Evolutionary conservation across 352 stramenopile species (phyloP), one percentile per base, ranked within the genome.

Genomic region (Elongisporangium anandrum): DNA sequence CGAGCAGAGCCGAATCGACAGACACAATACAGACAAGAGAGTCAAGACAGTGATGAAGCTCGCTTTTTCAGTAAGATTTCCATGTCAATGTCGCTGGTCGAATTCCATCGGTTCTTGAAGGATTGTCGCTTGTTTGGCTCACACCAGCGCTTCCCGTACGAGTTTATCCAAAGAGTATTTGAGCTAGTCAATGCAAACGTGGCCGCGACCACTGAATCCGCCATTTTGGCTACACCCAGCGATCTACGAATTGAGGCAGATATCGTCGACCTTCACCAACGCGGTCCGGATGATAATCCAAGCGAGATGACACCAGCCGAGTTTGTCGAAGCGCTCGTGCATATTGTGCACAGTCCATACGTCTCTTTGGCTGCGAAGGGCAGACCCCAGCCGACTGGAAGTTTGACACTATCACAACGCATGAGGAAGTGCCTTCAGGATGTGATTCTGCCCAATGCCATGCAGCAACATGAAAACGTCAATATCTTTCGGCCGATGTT

Each of bases 51-150:
- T n/a, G 71, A 87, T 9, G 77, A 89, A 64, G 71, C 66, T 12
- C 77, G 69, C 1, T 89, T 89, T 53, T 89, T 89, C 20, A 65
- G 74, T 39, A 89, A 89, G 54, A 85, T 89, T 21, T 74, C 77
- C 1, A 69, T 77, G 22, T 80, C 67, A 13, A 88, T 91, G 77
- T 88, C 79, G 2, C 64, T 91, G 7, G 57, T 73, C 13, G 79
- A 91, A 57, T 91, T 88, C 59, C 69, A 81, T 39, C 50, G 68
- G 3, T 85, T 91, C 45, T 65, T 91, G 15, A 88, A 91, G 56
- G 81, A 91, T 41, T 87, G 75, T 22, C 69, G 75, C 23, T 68
- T 86, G n/a, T 87, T 87, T 57, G 79, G 79, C 9, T 72, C 68
- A 10, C 54, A 67, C 34, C 65, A 59, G 22, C 56, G 75, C 15